Conservation (phyloP, 305 asterid genomes). For the Fraxinus angustifolia region DNA sequence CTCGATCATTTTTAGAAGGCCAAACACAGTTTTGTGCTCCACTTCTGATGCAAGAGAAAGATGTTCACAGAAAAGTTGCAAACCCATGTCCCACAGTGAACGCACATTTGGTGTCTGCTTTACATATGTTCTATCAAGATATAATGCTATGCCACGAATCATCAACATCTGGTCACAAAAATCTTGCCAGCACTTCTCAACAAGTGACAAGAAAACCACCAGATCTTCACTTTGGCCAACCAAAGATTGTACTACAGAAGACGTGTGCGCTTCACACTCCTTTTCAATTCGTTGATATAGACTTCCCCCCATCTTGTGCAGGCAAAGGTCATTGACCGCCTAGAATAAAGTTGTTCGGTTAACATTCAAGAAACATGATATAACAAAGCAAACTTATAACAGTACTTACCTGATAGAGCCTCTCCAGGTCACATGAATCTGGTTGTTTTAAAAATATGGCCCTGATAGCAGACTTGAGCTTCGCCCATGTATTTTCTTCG, state of each 20-base stretch:
- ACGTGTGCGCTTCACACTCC: constrained; percentile 75
- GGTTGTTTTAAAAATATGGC: constrained; percentile 93
- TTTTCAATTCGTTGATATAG: constrained; percentile 79
- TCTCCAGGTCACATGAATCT: constrained; percentile 85
- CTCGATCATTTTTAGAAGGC: constrained; percentile 82
- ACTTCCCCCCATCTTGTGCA: constrained; percentile 93
- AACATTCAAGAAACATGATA: constrained; percentile 2
- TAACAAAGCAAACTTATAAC: neutral
- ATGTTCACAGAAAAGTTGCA: constrained; percentile 92
- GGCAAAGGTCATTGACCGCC: constrained; percentile 72
- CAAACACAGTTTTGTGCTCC: constrained; percentile 87
- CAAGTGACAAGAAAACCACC: constrained; percentile 82
- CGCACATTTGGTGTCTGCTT: constrained; percentile 66
- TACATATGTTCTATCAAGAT: constrained; percentile 42
- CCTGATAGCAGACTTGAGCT: constrained; percentile 80
- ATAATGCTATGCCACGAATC: constrained; percentile 45
- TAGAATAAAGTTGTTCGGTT: constrained; percentile 16
- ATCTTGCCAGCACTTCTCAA: constrained; percentile 68
- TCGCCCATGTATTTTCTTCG: constrained; percentile 93
- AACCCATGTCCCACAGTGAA: constrained; percentile 99
- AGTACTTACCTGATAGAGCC: constrained; percentile 71
- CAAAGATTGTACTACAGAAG: constrained; percentile 63
- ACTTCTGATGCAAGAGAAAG: constrained; percentile 86
- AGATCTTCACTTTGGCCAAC: constrained; percentile 92
- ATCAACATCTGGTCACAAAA: constrained; percentile 87